A percentile compares a stretch with the other conserved stretches of the same genome.
These are phyloP conservation scores for Dittrichia graveolens DNA, from an alignment of 129 eudicot species.

Conservation along the genomic window DNA sequence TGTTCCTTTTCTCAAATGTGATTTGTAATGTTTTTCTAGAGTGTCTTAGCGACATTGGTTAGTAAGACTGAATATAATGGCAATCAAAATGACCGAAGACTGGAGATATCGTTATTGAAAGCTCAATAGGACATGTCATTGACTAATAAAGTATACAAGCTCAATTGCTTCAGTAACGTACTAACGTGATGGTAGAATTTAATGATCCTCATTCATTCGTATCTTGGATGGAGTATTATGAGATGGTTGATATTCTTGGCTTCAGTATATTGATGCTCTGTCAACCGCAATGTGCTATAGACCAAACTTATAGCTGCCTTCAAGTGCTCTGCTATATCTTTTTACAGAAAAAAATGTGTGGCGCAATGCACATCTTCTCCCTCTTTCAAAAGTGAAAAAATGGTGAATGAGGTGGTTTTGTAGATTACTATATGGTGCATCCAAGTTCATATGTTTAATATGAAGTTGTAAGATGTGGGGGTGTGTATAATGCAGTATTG, in stretches of 20 bases:
- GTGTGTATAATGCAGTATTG: neutral
- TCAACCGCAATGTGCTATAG: neutral
- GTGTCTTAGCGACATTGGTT: neutral
- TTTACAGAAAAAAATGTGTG: neutral
- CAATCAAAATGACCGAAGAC: slow-evolving; percentile 8
- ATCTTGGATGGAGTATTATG: slow-evolving; percentile 6
- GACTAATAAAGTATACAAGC: neutral
- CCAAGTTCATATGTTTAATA: no score
- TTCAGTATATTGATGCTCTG: neutral
- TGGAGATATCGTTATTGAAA: neutral
- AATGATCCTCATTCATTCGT: neutral
- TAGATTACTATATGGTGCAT: no score
- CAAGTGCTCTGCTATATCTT: neutral
- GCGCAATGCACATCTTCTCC: slow-evolving; percentile 6
- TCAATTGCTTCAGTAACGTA: slow-evolving; percentile 11
- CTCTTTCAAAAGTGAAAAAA: neutral
- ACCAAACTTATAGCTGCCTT: neutral
- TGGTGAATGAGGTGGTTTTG: no score
- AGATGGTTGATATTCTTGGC: neutral
- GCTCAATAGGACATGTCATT: slow-evolving; percentile 15
- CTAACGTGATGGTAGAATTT: slow-evolving; percentile 3
- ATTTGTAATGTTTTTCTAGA: neutral
- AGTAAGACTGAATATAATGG: slow-evolving; percentile 1
- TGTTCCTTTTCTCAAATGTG: neutral
- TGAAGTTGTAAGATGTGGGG: no score